phyloP scores from a whole-genome alignment of 2,329 filamentous ascomycete genomes.

The Monosporascus sp. region DNA sequence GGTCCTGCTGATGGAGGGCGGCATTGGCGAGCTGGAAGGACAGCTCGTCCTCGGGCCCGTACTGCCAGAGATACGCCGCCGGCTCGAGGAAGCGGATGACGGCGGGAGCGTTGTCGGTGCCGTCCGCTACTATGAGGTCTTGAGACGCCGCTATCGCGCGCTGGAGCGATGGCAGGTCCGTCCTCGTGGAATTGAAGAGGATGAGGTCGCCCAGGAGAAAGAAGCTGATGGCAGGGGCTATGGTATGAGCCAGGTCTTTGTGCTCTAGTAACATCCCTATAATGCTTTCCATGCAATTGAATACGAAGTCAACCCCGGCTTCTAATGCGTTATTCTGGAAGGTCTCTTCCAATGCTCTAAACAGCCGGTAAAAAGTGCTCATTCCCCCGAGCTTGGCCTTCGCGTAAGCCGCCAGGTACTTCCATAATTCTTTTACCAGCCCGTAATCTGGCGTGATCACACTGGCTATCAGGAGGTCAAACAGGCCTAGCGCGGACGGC shows the following conservation, averaged over 20 bases:
- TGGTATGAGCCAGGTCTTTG: conserved; percentile 8
- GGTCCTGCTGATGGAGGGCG: conserved; percentile 5
- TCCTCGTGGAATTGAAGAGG: conserved; percentile 10
- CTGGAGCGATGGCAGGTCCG: conserved; percentile 9
- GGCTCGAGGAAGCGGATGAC: conserved; percentile 11
- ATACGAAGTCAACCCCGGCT: conserved; percentile 12
- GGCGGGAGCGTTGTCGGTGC: neutral
- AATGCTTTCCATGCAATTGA: conserved; percentile 16
- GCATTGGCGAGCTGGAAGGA: conserved; percentile 10
- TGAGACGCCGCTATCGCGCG: conserved; percentile 6
- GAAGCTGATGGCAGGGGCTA: conserved; percentile 11
- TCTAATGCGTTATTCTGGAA: conserved; percentile 10
- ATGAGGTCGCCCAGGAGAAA: conserved; percentile 13
- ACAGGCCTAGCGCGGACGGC: conserved; percentile 13
- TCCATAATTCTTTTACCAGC: conserved; percentile 12
- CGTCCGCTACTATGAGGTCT: conserved; percentile 1
- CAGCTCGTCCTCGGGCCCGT: conserved; percentile 11
- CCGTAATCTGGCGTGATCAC: conserved; percentile 12
- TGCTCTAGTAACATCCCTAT: conserved; percentile 14
- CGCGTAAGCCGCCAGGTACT: conserved; percentile 13
- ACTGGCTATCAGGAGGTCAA: conserved; percentile 14
- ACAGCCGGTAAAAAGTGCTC: conserved; percentile 9
- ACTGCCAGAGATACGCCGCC: conserved; percentile 13
- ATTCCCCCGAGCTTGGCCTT: conserved; percentile 6
- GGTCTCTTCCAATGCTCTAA: conserved; percentile 9